Percentiles rank a stretch among this genome's conserved stretches.
Evolutionary conservation across 2,329 filamentous ascomycete genomes (phyloP).

Genomic region (Monosporascus ibericus): DNA sequence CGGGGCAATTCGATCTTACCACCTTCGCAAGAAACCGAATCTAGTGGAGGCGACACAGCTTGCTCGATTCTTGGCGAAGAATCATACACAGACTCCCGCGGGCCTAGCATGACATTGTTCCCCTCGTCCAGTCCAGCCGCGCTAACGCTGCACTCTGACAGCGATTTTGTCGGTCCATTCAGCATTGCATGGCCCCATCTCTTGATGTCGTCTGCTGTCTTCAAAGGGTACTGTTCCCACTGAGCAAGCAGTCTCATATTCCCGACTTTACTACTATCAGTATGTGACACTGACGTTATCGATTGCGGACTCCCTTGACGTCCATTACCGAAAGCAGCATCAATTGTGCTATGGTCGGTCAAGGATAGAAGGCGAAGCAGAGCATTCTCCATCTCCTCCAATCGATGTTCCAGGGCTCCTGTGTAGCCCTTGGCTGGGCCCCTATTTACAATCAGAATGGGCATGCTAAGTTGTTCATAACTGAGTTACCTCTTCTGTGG

Average conservation of each 20-base stretch:
- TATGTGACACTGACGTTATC: neutral
- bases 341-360: slow-evolving; percentile 17
- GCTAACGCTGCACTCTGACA: neutral
- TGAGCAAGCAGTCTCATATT: slow-evolving; percentile 1
- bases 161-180: neutral
- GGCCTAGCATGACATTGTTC: neutral
- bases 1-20: neutral
- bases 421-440: slow-evolving; percentile 41
- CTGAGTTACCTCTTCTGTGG: slow-evolving; percentile 27
- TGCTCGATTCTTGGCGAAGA: neutral
- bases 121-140: neutral
- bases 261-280: neutral
- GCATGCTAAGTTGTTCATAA: neutral
- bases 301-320: neutral
- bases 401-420: slow-evolving; percentile 35
- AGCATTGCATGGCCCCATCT: neutral
- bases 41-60: neutral
- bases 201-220: neutral
- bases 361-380: slow-evolving; percentile 30
- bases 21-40: neutral
- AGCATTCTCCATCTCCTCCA: slow-evolving; percentile 34
- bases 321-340: neutral
- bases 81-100: neutral
- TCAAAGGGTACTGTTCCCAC: slow-evolving; percentile 2
- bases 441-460: slow-evolving; percentile 16